A percentile compares a stretch with the other conserved stretches of the same genome.
Conservation (phyloP, 1,139 yeast genomes). For the Williopsis jadinii region DNA sequence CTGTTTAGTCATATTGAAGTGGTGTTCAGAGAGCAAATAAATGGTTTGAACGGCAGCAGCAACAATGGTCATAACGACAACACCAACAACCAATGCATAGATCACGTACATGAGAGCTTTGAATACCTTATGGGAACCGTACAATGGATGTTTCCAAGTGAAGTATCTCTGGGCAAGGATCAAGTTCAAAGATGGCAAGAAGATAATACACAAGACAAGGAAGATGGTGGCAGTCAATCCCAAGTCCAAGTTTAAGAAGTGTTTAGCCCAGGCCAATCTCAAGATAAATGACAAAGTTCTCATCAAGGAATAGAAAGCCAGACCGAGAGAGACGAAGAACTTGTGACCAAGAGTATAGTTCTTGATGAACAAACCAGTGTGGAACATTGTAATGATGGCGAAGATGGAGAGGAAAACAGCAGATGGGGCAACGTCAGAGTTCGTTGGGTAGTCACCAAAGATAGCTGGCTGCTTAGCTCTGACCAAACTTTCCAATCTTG, state of each 20-base stretch:
- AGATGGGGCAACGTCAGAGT: constrained; percentile 53
- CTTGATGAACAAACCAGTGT: constrained; percentile 39
- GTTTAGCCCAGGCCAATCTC: constrained; percentile 54
- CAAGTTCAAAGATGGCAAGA: constrained; percentile 52
- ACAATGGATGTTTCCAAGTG: constrained; percentile 79
- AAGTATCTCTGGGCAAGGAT: constrained; percentile 70
- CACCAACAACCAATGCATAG: constrained; percentile 48
- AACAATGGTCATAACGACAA: constrained; percentile 59
- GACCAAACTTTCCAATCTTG: constrained; percentile 14
- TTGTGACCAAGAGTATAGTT: constrained; percentile 56
- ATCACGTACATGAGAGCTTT: constrained; percentile 45
- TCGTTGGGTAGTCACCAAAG: constrained; percentile 60
- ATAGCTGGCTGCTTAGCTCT: constrained; percentile 29
- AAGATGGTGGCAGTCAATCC: constrained; percentile 62
- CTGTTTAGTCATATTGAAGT: constrained; percentile 44
- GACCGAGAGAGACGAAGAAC: constrained; percentile 51
- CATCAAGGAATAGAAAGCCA: constrained; percentile 45
- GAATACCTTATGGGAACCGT: constrained; percentile 52
- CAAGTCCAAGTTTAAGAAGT: constrained; percentile 35
- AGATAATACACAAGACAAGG: constrained; percentile 48
- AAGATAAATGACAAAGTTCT: constrained; percentile 57
- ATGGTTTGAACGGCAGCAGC: constrained; percentile 62
- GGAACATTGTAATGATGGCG: constrained; percentile 39
- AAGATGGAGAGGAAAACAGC: constrained; percentile 54
- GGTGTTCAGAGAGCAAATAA: constrained; percentile 41